Evolutionary conservation across 2,329 filamentous ascomycete species (phyloP), one percentile per base, ranked within the genome.

Genomic region (Fusarium oxysporum): DNA sequence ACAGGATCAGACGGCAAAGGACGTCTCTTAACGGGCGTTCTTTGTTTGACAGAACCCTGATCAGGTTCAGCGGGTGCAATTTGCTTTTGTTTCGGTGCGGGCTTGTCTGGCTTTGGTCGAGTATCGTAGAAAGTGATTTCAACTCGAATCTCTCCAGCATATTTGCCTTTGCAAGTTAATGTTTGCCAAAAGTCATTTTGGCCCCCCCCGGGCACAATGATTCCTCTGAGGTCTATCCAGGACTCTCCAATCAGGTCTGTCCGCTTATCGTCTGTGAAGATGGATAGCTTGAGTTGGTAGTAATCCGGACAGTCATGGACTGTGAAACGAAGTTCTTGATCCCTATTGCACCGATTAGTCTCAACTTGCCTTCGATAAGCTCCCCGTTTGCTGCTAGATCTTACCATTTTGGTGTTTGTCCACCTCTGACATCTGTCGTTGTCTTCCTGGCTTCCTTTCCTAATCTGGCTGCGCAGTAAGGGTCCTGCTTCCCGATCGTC

Each of bases 371-470:
- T 53, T 59, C 9, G 14, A 44, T 44, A 35, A 23, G 41, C 40
- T 53, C 37, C 30, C 11, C 8, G 17, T 21, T 16, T 38, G 53
- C 47, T 17, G 53, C 47, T 17, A 37, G 51, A 33, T 59, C 81
- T 74, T 89, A 98, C 96, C 96, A 99, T 88, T 90, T 92, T 12
- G 96, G 96, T 43, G 96, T 98, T 83, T 99, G 96, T 45, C 96
- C 96, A 72, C 96, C 96, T 79, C 96, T 89, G 77, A 96, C 91
- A 82, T 99, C 96, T 8, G 96, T 98, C 44, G 92, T 92, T 6
- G 96, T 99, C 87, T 98, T 98, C 86, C 97, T 97, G 53, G 96
- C 96, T 83, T 98, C 95, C 82, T 99, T 99, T 38, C 96, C 96
- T 50, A 99, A 85, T 60, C 96, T 89, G 37, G 95, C 95, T 41